These are phyloP conservation scores for Fonsecaea erecta DNA, from an alignment of 2,329 filamentous ascomycete species.

Conservation along the genomic window DNA sequence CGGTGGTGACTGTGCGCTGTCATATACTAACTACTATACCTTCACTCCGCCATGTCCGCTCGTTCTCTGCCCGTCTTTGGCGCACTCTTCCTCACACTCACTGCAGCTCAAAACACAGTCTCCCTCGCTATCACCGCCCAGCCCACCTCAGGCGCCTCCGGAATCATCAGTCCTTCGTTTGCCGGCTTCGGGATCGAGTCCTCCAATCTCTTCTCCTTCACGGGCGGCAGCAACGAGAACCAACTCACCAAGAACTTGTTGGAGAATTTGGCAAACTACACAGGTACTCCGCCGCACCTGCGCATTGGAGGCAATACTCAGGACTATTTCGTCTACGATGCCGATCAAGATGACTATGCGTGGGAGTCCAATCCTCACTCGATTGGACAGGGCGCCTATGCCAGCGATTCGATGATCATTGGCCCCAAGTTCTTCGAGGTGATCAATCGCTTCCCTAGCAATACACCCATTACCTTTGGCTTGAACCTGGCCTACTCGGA, in stretches of 20 bases:
- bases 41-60: slow-evolving; percentile 27
- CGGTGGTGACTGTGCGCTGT: slow-evolving; percentile 5
- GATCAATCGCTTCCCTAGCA: slow-evolving; percentile 55
- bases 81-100: slow-evolving; percentile 21
- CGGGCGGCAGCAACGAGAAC: slow-evolving; percentile 51
- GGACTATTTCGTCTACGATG: slow-evolving; percentile 56
- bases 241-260: slow-evolving; percentile 54
- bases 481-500: slow-evolving; percentile 56
- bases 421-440: slow-evolving; percentile 55
- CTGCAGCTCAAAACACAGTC: slow-evolving; percentile 27
- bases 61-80: slow-evolving; percentile 30
- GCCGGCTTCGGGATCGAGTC: slow-evolving; percentile 60
- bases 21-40: slow-evolving; percentile 6
- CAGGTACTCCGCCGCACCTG: slow-evolving; percentile 55
- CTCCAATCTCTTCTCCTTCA: slow-evolving; percentile 59
- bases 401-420: slow-evolving; percentile 53
- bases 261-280: slow-evolving; percentile 55
- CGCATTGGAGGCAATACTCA: slow-evolving; percentile 58
- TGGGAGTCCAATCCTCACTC: slow-evolving; percentile 47
- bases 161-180: slow-evolving; percentile 49
- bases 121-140: slow-evolving; percentile 28
- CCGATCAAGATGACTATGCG: slow-evolving; percentile 43
- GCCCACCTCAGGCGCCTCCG: slow-evolving; percentile 32
- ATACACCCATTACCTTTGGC: slow-evolving; percentile 57
- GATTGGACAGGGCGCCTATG: slow-evolving; percentile 47